Percentiles rank a stretch among this genome's conserved stretches.
Conservation (phyloP, 2,329 filamentous ascomycete genomes). For the Bipolaris bicolor region DNA sequence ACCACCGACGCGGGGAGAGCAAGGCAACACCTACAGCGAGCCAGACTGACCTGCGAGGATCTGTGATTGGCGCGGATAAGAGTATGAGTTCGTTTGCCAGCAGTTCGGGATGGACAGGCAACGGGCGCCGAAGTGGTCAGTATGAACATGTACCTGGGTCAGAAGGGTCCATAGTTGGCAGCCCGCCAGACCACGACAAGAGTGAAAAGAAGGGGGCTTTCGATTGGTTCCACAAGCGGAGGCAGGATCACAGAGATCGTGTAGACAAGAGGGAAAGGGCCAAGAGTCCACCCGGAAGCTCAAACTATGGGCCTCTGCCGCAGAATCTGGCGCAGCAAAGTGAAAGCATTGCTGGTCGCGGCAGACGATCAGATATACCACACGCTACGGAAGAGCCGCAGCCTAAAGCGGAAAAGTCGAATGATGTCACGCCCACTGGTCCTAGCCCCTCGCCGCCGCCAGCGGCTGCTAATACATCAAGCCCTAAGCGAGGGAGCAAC, state of each 20-base stretch:
- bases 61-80: slow-evolving; percentile 46
- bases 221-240: slow-evolving; percentile 69
- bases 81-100: slow-evolving; percentile 51
- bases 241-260: slow-evolving; percentile 63
- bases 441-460: slow-evolving; percentile 13
- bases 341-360: slow-evolving; percentile 25
- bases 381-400: slow-evolving; percentile 17
- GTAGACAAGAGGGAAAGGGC: slow-evolving; percentile 60
- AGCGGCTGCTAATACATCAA: neutral
- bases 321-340: slow-evolving; percentile 30
- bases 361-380: slow-evolving; percentile 38
- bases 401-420: slow-evolving; percentile 22
- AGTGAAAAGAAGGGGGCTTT: slow-evolving; percentile 65
- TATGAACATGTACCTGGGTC: slow-evolving; percentile 39
- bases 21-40: slow-evolving; percentile 46
- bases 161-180: slow-evolving; percentile 43
- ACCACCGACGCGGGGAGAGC: slow-evolving; percentile 52
- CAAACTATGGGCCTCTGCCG: slow-evolving; percentile 26
- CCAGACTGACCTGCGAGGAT: slow-evolving; percentile 45
- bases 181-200: slow-evolving; percentile 45
- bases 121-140: slow-evolving; percentile 42
- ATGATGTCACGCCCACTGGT: slow-evolving; percentile 30
- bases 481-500: neutral
- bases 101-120: slow-evolving; percentile 36
- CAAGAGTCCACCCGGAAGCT: slow-evolving; percentile 56